Base-by-base conservation (phyloP, 495 filamentous ascomycete genomes). In the Neurospora hispaniola region DNA sequence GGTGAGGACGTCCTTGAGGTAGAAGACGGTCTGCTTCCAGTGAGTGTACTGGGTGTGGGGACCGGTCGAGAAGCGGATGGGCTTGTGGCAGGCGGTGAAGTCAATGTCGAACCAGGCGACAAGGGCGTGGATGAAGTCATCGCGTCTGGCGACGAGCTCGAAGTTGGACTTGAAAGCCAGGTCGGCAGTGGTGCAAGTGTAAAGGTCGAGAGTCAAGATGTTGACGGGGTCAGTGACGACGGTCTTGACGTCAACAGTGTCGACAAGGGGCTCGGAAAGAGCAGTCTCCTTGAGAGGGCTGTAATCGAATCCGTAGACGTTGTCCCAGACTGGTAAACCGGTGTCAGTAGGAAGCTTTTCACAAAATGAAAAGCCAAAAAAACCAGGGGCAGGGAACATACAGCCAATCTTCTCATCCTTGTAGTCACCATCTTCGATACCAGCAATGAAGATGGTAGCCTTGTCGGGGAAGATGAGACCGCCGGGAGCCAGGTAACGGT, bases 81-180 rank as follows among this genome's bases (percentile, higher is more conserved):
- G 90, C 84, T 94, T 93, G 82, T 94, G 94, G 86, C 95, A 98
- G 41, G 94, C 93, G 43, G 92, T 93, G 83, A 99, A 99, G 74
- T 97, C 94, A 76, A 97, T 98, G 80, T 99, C 96, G 85, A 99
- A 99, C 93, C 96, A 98, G 42, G 97, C 91, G 69, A 99, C 96
- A 44, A 99, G 86, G 31, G 94, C 96, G 80, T 99, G 96, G 73
- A 99, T 88, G 83, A 94, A 97, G 83, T 98, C 96, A 77, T 89
- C 90, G 70, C 94, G 89, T 79, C 91, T 89, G 69, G 89, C 89
- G 10, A 84, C 83, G 23, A 99, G 88, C 73, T 85, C 84, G 79
- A 92, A 93, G 38, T 86, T 86, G 68, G 84, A 84, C 71, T 82
- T 83, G 82, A 94, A 93, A 69, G 88, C 84, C 48, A 94, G 86